Evolutionary conservation across 495 filamentous ascomycete species (phyloP).

Genomic region (Aspergillus diversus): DNA sequence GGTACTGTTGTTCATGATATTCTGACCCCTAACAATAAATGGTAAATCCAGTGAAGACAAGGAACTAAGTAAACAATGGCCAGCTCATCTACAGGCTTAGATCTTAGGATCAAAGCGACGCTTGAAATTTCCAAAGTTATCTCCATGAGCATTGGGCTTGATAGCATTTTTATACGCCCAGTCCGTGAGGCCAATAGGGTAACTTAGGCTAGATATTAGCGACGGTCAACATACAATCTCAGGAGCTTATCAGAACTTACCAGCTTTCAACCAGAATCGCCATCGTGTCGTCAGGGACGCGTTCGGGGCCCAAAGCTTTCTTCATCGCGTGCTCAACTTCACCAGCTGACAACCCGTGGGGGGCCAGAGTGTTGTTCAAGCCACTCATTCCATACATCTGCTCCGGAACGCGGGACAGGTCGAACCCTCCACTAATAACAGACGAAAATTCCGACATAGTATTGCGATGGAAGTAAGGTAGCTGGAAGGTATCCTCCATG

Average conservation of each 20-base stretch:
- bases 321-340: constrained; percentile 11
- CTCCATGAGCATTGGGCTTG: neutral
- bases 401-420: constrained; percentile 3
- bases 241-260: neutral
- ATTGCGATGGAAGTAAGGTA: constrained; percentile 16
- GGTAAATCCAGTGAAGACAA: neutral
- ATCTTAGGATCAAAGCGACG: constrained; percentile 14
- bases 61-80: neutral
- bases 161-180: constrained; percentile 14
- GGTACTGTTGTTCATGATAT: too few relatives aligned
- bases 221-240: neutral
- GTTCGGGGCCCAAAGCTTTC: constrained; percentile 9
- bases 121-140: constrained; percentile 9
- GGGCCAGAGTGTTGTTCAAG: constrained; percentile 6
- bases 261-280: constrained; percentile 13
- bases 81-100: neutral
- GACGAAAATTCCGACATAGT: constrained; percentile 16
- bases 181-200: constrained; percentile 9
- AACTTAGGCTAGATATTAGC: neutral
- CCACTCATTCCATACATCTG: constrained; percentile 14
- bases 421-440: constrained; percentile 11
- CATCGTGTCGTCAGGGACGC: constrained; percentile 13
- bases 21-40: neutral
- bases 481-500: constrained; percentile 15
- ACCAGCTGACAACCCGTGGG: constrained; percentile 7